Conservation (phyloP, 148 eudicot species). For the Fagopyrum tataricum region DNA sequence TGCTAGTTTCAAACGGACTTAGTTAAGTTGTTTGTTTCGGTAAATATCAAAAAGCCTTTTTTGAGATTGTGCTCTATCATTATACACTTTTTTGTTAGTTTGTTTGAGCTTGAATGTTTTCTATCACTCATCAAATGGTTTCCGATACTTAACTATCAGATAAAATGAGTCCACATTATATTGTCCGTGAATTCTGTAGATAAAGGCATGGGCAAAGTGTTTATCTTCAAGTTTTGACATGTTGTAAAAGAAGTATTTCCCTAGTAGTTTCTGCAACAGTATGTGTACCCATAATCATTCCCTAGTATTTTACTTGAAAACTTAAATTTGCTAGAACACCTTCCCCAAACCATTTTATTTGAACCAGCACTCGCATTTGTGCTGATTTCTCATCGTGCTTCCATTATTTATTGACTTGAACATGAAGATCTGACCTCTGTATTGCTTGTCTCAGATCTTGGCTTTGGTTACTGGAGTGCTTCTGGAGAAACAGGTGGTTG, state of each 20-base stretch:
- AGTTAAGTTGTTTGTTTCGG: not conserved
- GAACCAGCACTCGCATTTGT: not conserved
- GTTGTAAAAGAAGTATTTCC: not conserved
- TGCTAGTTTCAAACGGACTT: not conserved
- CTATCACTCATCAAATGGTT: slow-evolving; percentile 1
- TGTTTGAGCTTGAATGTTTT: not conserved
- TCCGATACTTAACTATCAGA: not conserved
- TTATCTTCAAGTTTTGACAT: not conserved
- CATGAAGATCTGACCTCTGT: not conserved
- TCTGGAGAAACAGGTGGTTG: slow-evolving; percentile 82
- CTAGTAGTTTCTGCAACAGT: not conserved
- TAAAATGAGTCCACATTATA: not conserved
- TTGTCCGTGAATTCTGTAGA: not conserved
- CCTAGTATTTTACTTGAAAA: not conserved
- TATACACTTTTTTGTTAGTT: not conserved
- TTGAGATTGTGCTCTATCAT: not conserved
- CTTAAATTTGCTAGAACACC: not conserved
- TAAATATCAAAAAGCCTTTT: not conserved
- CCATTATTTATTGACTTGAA: not conserved
- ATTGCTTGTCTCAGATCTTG: slow-evolving; percentile 49
- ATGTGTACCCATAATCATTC: not conserved
- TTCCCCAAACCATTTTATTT: not conserved
- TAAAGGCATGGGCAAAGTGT: not conserved
- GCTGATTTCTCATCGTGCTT: not conserved
- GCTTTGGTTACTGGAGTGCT: slow-evolving; percentile 74